A percentile compares a stretch with the other conserved stretches of the same genome.
phyloP scores from a whole-genome alignment of 768 basidiomycete species.

The Gloeophyllum trabeum region DNA sequence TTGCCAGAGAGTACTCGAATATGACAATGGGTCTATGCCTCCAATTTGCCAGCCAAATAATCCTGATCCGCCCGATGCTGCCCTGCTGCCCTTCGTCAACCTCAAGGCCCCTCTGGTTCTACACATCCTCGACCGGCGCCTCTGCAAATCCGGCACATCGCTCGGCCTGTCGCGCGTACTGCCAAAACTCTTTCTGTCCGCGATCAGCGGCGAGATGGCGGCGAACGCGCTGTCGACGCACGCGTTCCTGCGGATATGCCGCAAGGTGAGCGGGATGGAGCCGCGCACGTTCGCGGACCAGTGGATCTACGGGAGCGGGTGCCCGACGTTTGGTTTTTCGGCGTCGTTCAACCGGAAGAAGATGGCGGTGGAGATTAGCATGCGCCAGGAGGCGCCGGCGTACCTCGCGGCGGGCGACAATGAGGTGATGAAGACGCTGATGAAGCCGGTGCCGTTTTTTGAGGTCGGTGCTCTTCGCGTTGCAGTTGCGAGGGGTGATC shows the following conservation, averaged over 20 bases:
- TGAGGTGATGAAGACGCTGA: constrained; percentile 50
- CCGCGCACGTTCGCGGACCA: constrained; percentile 90
- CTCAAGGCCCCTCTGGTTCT: constrained; percentile 94
- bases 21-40: constrained; percentile 81
- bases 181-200: constrained; percentile 90
- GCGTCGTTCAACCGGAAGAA: constrained; percentile 95
- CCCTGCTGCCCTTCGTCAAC: constrained; percentile 79
- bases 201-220: constrained; percentile 81
- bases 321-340: constrained; percentile 81
- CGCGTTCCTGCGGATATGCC: constrained; percentile 80
- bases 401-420: constrained; percentile 52
- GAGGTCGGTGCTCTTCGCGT: constrained; percentile 40
- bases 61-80: constrained; percentile 74
- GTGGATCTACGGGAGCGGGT: constrained; percentile 98
- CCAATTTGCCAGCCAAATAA: constrained; percentile 90
- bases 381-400: constrained; percentile 84
- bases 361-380: constrained; percentile 94
- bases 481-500: background rate
- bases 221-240: constrained; percentile 85
- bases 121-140: constrained; percentile 86
- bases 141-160: constrained; percentile 92
- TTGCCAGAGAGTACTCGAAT: constrained; percentile 82
- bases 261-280: constrained; percentile 91
- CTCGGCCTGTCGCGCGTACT: constrained; percentile 90
- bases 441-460: constrained; percentile 82